Evolutionary conservation across 495 filamentous ascomycete genomes (phyloP).

Genomic region (Hypomontagnella monticulosa): DNA sequence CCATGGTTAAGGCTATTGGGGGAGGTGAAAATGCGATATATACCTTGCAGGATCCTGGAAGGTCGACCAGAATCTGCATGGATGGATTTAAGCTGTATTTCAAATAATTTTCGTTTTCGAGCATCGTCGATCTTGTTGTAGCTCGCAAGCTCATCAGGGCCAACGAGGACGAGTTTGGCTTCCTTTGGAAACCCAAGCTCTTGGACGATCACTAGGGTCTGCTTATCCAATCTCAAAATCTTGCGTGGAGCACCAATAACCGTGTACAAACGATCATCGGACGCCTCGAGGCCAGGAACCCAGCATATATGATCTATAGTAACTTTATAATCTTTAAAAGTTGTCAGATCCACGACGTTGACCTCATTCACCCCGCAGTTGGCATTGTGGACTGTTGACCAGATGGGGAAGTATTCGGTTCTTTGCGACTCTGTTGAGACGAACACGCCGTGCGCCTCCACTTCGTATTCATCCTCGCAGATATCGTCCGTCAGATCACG

Average conservation of each 20-base stretch:
- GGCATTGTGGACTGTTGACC: slow-evolving; percentile 28
- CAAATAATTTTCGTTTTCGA: slow-evolving; percentile 33
- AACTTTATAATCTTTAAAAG: slow-evolving; percentile 28
- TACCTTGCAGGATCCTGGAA: not conserved
- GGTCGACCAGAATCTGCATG: slow-evolving; percentile 2
- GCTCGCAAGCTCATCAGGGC: slow-evolving; percentile 14
- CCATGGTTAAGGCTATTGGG: slow-evolving; percentile 12
- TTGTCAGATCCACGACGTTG: slow-evolving; percentile 44
- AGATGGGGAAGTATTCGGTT: slow-evolving; percentile 23
- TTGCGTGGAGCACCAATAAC: slow-evolving; percentile 43
- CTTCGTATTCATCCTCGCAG: slow-evolving; percentile 8
- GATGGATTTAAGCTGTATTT: slow-evolving; percentile 30
- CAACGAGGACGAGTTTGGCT: slow-evolving; percentile 10
- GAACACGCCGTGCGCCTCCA: slow-evolving; percentile 45
- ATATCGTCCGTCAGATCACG: slow-evolving; percentile 30
- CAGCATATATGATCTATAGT: slow-evolving; percentile 45
- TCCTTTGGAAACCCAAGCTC: slow-evolving; percentile 21
- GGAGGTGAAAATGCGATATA: slow-evolving; percentile 22
- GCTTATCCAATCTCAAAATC: not conserved
- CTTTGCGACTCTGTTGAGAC: slow-evolving; percentile 26
- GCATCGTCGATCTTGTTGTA: slow-evolving; percentile 15
- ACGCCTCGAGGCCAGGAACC: slow-evolving; percentile 41
- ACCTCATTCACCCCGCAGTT: slow-evolving; percentile 16
- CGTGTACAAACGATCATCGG: slow-evolving; percentile 42
- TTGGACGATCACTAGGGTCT: slow-evolving; percentile 23